Evolutionary conservation across 306 rosid species (phyloP).

Genomic region (Quercus aquifolioides): DNA sequence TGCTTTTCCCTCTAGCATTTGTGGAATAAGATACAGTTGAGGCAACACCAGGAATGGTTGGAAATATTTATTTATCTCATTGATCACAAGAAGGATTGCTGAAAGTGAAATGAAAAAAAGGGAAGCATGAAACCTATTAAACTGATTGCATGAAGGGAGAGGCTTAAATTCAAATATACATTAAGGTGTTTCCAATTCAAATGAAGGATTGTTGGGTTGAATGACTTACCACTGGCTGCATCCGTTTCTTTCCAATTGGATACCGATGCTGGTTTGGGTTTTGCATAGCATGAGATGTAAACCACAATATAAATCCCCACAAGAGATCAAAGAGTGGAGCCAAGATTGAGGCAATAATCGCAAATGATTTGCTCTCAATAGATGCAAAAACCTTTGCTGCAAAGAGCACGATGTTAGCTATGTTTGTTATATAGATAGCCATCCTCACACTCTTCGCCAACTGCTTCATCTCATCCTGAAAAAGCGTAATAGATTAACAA

Average conservation of each 20-base stretch:
- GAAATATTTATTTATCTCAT: neutral
- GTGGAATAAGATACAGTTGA: neutral
- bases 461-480: slow-evolving; percentile 65
- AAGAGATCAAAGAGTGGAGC: slow-evolving; percentile 82
- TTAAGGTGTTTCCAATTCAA: neutral
- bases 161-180: neutral
- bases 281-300: slow-evolving; percentile 68
- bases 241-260: slow-evolving; percentile 88
- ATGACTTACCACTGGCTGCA: slow-evolving; percentile 77
- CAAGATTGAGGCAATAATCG: slow-evolving; percentile 83
- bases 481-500: no score
- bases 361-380: slow-evolving; percentile 56
- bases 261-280: slow-evolving; percentile 59
- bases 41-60: neutral
- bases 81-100: neutral
- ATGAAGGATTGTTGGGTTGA: neutral
- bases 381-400: slow-evolving; percentile 72
- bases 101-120: neutral
- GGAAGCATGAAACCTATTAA: neutral
- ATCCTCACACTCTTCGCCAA: slow-evolving; percentile 60
- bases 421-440: slow-evolving; percentile 53
- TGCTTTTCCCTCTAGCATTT: neutral
- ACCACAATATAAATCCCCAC: slow-evolving; percentile 87
- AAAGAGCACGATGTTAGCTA: slow-evolving; percentile 59
- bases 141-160: neutral